Conservation (phyloP, 495 filamentous ascomycete genomes). For the Xanthoparmelia taractica region DNA sequence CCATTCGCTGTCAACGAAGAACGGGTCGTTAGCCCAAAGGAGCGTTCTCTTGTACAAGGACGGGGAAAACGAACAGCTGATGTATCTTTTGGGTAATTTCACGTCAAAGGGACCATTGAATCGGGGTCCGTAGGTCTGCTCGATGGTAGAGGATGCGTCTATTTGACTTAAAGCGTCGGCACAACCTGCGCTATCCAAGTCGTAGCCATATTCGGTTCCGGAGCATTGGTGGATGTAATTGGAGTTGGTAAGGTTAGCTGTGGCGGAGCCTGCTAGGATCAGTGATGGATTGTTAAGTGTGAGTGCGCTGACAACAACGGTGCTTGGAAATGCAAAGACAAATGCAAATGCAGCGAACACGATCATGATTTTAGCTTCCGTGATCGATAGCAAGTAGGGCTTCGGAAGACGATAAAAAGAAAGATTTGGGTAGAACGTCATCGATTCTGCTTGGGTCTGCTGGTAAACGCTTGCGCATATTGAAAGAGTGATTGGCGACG, state of each 20-base stretch:
- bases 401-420: background rate
- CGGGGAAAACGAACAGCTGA: background rate
- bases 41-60: background rate
- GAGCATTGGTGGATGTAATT: background rate
- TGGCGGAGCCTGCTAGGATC: background rate
- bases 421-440: background rate
- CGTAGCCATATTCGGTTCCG: background rate
- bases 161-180: background rate
- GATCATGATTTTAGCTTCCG: background rate
- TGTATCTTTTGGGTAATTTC: slow-evolving; percentile 1
- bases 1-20: background rate
- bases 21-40: background rate
- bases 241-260: background rate
- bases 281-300: background rate
- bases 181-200: background rate
- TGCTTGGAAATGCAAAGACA: background rate
- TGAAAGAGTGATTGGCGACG: background rate
- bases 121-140: background rate
- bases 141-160: background rate
- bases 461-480: background rate
- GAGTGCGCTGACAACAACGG: background rate
- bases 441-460: background rate
- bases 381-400: no score
- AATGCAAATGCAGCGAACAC: background rate
- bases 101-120: background rate